A percentile compares a stretch with the other conserved stretches of the same genome.
phyloP scores from a whole-genome alignment of 2,329 filamentous ascomycete species.

The Aspergillus sp. region DNA sequence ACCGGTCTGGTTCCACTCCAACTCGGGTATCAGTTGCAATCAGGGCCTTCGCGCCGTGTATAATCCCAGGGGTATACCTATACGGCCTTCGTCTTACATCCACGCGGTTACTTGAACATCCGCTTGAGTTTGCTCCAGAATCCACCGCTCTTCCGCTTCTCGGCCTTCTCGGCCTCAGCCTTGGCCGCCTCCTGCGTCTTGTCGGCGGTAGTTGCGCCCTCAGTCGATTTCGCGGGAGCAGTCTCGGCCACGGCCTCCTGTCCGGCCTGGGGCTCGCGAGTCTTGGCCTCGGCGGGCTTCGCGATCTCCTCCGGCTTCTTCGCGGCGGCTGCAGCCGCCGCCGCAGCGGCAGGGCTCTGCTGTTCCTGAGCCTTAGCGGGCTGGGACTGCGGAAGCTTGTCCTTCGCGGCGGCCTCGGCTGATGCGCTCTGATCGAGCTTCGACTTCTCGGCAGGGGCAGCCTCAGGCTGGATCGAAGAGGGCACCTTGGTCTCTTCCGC shows the following conservation, averaged over 20 bases:
- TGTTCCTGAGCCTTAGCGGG: slow-evolving; percentile 1
- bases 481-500: not conserved
- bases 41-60: not conserved
- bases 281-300: slow-evolving; percentile 11
- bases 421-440: slow-evolving; percentile 4
- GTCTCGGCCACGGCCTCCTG: slow-evolving; percentile 4
- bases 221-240: slow-evolving; percentile 7
- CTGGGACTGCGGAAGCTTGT: not conserved
- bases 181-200: slow-evolving; percentile 8
- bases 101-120: slow-evolving; percentile 23
- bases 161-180: slow-evolving; percentile 14
- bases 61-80: not conserved
- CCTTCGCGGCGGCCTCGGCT: not conserved
- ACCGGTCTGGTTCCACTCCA: slow-evolving; percentile 3
- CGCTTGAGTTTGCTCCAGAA: slow-evolving; percentile 29
- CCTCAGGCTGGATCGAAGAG: not conserved
- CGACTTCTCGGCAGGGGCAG: not conserved
- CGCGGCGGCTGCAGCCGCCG: not conserved
- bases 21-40: slow-evolving; percentile 10
- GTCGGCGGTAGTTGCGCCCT: slow-evolving; percentile 13
- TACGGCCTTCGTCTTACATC: not conserved
- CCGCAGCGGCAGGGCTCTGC: not conserved
- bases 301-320: slow-evolving; percentile 4
- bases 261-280: slow-evolving; percentile 5
- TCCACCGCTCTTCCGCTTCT: slow-evolving; percentile 28